phyloP scores from a whole-genome alignment of 352 stramenopile species.

The Phytophthora cajani region DNA sequence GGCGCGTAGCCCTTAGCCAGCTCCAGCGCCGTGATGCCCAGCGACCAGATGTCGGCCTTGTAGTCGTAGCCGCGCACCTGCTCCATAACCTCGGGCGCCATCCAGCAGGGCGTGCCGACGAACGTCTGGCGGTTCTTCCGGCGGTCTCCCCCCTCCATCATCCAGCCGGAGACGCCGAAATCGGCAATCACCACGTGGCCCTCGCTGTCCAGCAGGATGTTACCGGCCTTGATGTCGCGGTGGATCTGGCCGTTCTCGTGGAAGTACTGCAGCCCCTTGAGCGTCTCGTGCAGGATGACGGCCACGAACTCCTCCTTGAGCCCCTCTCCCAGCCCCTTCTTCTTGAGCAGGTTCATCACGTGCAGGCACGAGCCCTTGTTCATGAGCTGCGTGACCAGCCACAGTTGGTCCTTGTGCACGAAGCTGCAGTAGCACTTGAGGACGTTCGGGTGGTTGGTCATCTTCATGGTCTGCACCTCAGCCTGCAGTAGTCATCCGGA shows the following conservation, averaged over 20 bases:
- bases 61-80: constrained; percentile 93
- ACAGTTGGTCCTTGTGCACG: constrained; percentile 97
- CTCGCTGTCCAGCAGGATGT: constrained; percentile 94
- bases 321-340: constrained; percentile 88
- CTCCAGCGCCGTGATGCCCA: constrained; percentile 99
- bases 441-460: constrained; percentile 98
- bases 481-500: constrained; percentile 44
- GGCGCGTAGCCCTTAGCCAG: constrained; percentile 98
- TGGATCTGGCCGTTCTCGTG: constrained; percentile 99
- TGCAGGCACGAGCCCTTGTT: constrained; percentile 98
- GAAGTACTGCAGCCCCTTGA: constrained; percentile 99
- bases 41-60: constrained; percentile 99
- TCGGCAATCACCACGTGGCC: constrained; percentile 97
- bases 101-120: constrained; percentile 98
- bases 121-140: constrained; percentile 97
- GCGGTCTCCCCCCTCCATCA: constrained; percentile 95
- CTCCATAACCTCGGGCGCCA: constrained; percentile 95
- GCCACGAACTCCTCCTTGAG: constrained; percentile 96
- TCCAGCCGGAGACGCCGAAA: constrained; percentile 99
- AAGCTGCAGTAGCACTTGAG: constrained; percentile 98
- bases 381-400: constrained; percentile 99
- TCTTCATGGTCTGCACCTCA: constrained; percentile 98
- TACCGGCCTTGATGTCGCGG: constrained; percentile 98
- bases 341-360: constrained; percentile 95
- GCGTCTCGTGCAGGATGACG: constrained; percentile 97